phyloP scores from a whole-genome alignment of 371 early-diverging fungal species.

The Lichtheimia hyalospora region DNA sequence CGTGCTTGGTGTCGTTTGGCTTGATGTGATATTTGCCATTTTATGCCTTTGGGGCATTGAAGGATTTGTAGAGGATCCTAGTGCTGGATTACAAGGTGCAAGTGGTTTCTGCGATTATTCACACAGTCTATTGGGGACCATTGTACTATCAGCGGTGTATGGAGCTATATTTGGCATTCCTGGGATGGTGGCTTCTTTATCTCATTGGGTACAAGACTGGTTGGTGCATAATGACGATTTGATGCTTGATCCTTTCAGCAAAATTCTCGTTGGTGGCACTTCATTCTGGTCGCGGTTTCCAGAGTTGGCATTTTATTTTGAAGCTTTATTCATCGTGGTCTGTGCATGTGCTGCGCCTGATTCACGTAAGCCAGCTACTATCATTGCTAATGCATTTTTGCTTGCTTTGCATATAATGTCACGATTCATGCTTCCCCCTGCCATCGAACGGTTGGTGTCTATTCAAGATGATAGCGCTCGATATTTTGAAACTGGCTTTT shows the following conservation, averaged over 20 bases:
- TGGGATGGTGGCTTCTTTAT: constrained; percentile 7
- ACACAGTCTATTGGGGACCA: neutral
- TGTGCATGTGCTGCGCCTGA: neutral
- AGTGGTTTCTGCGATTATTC: neutral
- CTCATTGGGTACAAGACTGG: constrained; percentile 8
- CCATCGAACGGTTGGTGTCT: no score
- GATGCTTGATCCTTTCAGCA: constrained; percentile 1
- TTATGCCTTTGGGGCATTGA: constrained; percentile 2
- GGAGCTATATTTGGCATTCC: neutral
- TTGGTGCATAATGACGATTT: constrained; percentile 8
- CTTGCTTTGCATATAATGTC: neutral
- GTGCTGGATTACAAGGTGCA: neutral
- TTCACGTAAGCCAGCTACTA: neutral
- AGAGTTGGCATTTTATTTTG: neutral
- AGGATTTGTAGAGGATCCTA: neutral
- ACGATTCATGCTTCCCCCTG: no score
- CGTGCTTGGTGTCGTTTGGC: neutral
- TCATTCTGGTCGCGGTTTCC: constrained; percentile 1
- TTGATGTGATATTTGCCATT: constrained; percentile 1
- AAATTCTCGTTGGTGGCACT: constrained; percentile 3
- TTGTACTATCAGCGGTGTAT: neutral
- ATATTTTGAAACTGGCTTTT: no score
- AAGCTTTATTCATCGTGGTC: neutral
- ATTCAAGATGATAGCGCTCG: no score
- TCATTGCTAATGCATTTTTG: neutral